A percentile compares a stretch with the other conserved stretches of the same genome.
Conservation (phyloP, 208 protist genomes). For the Polymyxa betae region DNA sequence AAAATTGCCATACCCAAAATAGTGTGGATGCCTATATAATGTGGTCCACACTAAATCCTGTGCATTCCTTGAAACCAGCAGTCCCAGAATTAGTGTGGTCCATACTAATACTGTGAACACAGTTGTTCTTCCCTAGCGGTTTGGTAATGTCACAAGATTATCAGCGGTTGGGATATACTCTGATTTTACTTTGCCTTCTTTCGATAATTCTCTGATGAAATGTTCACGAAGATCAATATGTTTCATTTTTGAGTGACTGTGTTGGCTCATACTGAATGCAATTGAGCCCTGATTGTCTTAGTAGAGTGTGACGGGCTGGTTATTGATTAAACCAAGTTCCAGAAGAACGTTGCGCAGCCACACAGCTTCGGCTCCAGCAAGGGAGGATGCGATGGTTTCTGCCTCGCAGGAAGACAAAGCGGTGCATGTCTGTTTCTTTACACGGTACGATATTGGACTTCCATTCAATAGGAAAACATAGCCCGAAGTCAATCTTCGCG, state of each 20-base stretch:
- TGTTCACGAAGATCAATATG: slow-evolving; percentile 34
- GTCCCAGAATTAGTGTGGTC: too few species aligned
- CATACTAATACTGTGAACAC: too few species aligned
- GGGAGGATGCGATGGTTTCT: slow-evolving; percentile 6
- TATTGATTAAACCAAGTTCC: slow-evolving; percentile 6
- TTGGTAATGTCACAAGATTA: slow-evolving; percentile 13
- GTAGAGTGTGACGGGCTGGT: background rate
- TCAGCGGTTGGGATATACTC: background rate
- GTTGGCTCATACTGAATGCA: background rate
- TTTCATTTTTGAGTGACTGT: slow-evolving; percentile 39
- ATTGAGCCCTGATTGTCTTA: slow-evolving; percentile 26
- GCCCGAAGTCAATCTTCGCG: background rate
- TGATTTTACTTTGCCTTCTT: background rate
- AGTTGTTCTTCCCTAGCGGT: background rate
- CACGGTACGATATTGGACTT: background rate
- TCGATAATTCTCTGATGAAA: background rate
- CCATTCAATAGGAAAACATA: slow-evolving; percentile 21
- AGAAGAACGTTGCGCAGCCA: slow-evolving; percentile 5
- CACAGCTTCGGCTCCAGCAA: background rate
- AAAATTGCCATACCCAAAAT: too few species aligned
- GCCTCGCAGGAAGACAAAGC: slow-evolving; percentile 22
- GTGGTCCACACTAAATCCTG: too few species aligned
- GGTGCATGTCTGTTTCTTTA: background rate
- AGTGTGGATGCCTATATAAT: too few species aligned
- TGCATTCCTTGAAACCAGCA: too few species aligned